Evolutionary conservation across 2,329 filamentous ascomycete genomes (phyloP).

Genomic region (Aspergillus aculeatinus): DNA sequence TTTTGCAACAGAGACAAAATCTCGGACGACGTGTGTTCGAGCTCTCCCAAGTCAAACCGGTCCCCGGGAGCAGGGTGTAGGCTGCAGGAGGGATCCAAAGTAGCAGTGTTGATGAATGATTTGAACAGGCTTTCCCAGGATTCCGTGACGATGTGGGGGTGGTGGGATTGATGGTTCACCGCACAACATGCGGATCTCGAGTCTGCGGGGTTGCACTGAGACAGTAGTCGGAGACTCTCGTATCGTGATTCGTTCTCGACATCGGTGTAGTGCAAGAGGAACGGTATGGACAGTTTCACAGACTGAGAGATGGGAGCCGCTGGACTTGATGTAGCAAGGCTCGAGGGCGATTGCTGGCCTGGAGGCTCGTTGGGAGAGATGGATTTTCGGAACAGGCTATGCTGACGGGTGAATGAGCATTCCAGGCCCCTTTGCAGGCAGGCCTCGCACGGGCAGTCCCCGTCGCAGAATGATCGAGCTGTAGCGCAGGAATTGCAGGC

Average conservation of each 20-base stretch:
- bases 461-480: not conserved
- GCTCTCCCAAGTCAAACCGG: not conserved
- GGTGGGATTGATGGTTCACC: not conserved
- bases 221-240: not conserved
- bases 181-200: not conserved
- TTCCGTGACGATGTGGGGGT: not conserved
- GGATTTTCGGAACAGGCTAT: not conserved
- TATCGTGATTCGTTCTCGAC: not conserved
- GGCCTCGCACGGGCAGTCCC: not conserved
- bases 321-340: not conserved
- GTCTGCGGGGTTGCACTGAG: not conserved
- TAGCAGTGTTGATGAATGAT: not conserved
- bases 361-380: too few relatives aligned
- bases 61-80: not conserved
- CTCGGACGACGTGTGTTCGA: not conserved
- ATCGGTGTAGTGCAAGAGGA: not conserved
- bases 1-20: not conserved
- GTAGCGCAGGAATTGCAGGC: not conserved
- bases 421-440: not conserved
- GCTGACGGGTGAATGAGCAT: not conserved
- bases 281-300: not conserved
- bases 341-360: not conserved
- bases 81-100: not conserved
- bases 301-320: not conserved
- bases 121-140: constrained; percentile 1